Percentiles rank a stretch among this genome's conserved stretches.
These are phyloP conservation scores for Saururus chinensis DNA, from an alignment of 164 flowering plant genomes.

Conservation along the genomic window DNA sequence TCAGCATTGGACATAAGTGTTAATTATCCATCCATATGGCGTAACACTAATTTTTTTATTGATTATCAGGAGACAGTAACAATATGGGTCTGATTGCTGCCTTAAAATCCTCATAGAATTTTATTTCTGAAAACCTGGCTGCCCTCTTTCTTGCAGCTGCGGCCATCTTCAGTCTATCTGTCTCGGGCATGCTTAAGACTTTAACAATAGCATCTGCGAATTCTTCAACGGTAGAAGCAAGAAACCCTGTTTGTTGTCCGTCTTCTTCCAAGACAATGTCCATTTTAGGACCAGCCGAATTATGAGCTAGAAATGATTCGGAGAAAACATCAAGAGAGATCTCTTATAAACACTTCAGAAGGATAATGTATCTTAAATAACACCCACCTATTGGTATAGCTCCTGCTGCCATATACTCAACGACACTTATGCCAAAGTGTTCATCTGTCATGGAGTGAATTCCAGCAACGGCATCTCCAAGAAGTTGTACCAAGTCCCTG, in stretches of 20 bases:
- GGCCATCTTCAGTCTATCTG: conserved; percentile 64
- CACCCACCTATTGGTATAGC: conserved; percentile 85
- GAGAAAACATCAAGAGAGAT: not conserved
- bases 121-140: conserved; percentile 65
- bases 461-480: conserved; percentile 79
- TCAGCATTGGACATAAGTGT: too few species aligned
- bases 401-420: conserved; percentile 98
- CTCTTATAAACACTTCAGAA: too few species aligned
- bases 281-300: conserved; percentile 94
- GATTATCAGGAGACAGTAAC: not conserved
- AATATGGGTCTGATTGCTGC: conserved; percentile 54
- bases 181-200: conserved; percentile 49
- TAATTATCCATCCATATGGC: too few species aligned
- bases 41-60: too few species aligned
- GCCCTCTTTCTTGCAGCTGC: conserved; percentile 76
- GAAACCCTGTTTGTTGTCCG: conserved; percentile 75
- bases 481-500: conserved; percentile 84
- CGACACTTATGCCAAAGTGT: conserved; percentile 89
- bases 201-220: conserved; percentile 73
- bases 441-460: conserved; percentile 92
- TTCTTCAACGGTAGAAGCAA: conserved; percentile 52
- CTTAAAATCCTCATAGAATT: conserved; percentile 70
- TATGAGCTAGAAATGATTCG: conserved; percentile 49
- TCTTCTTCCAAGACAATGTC: conserved; percentile 86
- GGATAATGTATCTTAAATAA: not conserved